phyloP scores from a whole-genome alignment of 2,329 filamentous ascomycete genomes.

The Aspergillus sp. region DNA sequence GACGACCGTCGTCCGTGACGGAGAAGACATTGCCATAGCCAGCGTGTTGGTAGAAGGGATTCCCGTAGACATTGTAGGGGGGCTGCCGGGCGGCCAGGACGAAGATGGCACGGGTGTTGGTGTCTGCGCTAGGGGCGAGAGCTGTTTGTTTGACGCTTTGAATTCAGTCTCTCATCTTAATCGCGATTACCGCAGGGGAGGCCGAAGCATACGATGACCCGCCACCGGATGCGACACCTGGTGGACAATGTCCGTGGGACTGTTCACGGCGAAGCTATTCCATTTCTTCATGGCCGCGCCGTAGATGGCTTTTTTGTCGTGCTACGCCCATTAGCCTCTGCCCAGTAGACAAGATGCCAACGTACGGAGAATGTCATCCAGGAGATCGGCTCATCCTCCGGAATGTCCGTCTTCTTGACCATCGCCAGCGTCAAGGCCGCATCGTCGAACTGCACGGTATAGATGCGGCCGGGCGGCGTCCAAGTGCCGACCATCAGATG shows the following conservation, averaged over 20 bases:
- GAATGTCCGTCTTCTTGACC: slow-evolving; percentile 72
- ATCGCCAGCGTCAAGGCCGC: slow-evolving; percentile 65
- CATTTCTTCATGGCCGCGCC: slow-evolving; percentile 91
- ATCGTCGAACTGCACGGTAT: slow-evolving; percentile 81
- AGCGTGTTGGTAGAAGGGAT: slow-evolving; percentile 82
- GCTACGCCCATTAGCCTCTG: slow-evolving; percentile 41
- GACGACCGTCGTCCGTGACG: slow-evolving; percentile 34
- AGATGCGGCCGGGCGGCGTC: slow-evolving; percentile 83
- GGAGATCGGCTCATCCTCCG: slow-evolving; percentile 76
- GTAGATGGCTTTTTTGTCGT: slow-evolving; percentile 75
- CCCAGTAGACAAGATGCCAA: slow-evolving; percentile 1
- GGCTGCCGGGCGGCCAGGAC: slow-evolving; percentile 68
- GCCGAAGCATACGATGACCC: slow-evolving; percentile 53
- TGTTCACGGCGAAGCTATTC: slow-evolving; percentile 70
- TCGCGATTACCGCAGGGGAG: not conserved
- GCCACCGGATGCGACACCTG: slow-evolving; percentile 66
- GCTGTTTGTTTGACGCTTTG: slow-evolving; percentile 38
- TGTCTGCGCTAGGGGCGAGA: slow-evolving; percentile 58
- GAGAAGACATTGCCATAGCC: slow-evolving; percentile 66
- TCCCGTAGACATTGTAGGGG: slow-evolving; percentile 77
- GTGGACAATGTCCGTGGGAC: slow-evolving; percentile 67
- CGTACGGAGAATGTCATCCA: slow-evolving; percentile 88
- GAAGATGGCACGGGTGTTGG: slow-evolving; percentile 84
- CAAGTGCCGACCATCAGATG: slow-evolving; percentile 89
- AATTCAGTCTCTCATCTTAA: not conserved